Base-by-base conservation (phyloP, 371 early-diverging fungal species). In the Zopfochytrium polystomum region DNA sequence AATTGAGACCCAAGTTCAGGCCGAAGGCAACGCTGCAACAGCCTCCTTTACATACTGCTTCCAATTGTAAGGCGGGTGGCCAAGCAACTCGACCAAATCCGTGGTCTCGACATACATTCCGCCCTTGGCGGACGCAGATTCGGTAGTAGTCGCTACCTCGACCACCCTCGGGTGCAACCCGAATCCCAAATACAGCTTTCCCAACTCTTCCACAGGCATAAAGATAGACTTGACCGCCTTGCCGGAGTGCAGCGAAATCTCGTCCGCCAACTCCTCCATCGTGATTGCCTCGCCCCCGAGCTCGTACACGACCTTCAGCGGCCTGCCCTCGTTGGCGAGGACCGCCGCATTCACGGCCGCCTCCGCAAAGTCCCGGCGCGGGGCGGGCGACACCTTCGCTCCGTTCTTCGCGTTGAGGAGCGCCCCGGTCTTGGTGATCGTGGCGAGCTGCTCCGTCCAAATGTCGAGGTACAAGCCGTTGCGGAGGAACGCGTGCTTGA, bases 321-420 rank as follows among this genome's bases (percentile, higher is more conserved):
- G 5, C 52, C n/a, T 20, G 6, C 56, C 56, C 11, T 15, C 33
- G 11, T 15, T 20, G 26, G 48, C 20, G n/a, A 22, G 38, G 18
- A 55, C 22, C 7, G 56, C 56, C 11, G 48, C 48, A n/a, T n/a
- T n/a, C n/a, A n/a, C n/a, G n/a, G n/a, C n/a, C n/a, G n/a, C n/a
- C n/a, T n/a, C n/a, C n/a, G 49, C 56, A 13, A 52, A 55, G 27
- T 55, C 56, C 43, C 13, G 22, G 9, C 56, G 49, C 7, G 56
- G 43, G 52, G 56, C 56, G 18, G 49, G 56, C 13, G 56, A 48
- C 43, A 55, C 49, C 26, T 52, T 15, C 18, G 56, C 56, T n/a
- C 33, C 49, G 20, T 55, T 13, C 38, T 44, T 52, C 7, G 56
- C 38, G 25, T 46, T 46, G 25, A 55, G 49, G 15, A 55, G n/a